Conservation (phyloP, 108 stramenopile species). For the Cyclotella kingstonii region DNA sequence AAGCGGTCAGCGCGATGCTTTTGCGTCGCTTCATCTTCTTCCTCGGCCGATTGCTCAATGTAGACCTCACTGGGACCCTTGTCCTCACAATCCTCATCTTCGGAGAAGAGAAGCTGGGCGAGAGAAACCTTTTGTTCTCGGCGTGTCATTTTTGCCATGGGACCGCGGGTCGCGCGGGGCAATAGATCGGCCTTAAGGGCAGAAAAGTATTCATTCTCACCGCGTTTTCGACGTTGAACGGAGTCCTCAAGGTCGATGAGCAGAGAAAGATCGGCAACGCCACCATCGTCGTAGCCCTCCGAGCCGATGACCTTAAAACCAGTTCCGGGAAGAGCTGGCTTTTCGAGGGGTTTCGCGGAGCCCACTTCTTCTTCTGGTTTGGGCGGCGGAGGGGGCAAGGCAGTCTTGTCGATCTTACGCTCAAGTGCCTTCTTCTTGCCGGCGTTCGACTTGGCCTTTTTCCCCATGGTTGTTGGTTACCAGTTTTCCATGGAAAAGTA, state of each 20-base stretch:
- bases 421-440: conserved; percentile 61
- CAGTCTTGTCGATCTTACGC: conserved; percentile 76
- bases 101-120: conserved; percentile 84
- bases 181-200: conserved; percentile 80
- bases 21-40: conserved; percentile 64
- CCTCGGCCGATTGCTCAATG: conserved; percentile 51
- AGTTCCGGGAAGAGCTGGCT: conserved; percentile 75
- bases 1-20: conserved; percentile 66
- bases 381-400: conserved; percentile 75
- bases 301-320: conserved; percentile 82
- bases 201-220: conserved; percentile 79
- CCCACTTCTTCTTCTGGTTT: conserved; percentile 73
- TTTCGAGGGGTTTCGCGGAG: conserved; percentile 74
- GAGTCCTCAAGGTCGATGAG: conserved; percentile 87
- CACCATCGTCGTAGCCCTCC: conserved; percentile 86
- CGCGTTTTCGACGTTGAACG: conserved; percentile 79
- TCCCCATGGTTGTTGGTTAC: conserved; percentile 85
- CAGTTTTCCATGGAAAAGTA: too few relatives aligned
- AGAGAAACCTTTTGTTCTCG: conserved; percentile 86
- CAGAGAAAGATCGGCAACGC: conserved; percentile 87
- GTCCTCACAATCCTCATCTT: conserved; percentile 81
- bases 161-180: conserved; percentile 74
- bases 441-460: conserved; percentile 73
- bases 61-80: conserved; percentile 86
- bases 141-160: conserved; percentile 68